These are phyloP conservation scores for Penicillium sp. DNA, from an alignment of 2,329 filamentous ascomycete species.

Conservation along the genomic window DNA sequence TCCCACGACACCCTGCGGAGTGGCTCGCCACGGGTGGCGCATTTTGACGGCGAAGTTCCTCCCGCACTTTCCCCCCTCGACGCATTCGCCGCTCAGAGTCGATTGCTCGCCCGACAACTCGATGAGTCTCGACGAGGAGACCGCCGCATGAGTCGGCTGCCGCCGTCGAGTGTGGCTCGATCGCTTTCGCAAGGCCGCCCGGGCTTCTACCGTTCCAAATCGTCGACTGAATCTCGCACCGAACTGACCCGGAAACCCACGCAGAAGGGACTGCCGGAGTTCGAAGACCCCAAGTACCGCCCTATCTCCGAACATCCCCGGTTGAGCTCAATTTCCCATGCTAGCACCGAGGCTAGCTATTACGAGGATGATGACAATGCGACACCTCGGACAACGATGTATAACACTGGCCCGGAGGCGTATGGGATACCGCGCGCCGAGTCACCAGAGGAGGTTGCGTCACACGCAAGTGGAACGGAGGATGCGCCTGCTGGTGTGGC, in stretches of 20 bases:
- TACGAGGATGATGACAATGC: constrained; percentile 39
- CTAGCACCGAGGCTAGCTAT: constrained; percentile 27
- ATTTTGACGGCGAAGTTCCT: constrained; percentile 72
- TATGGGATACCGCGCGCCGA: constrained; percentile 32
- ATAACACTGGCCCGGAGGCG: constrained; percentile 13
- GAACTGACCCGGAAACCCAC: constrained; percentile 40
- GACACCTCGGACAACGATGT: constrained; percentile 25
- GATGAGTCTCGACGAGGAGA: constrained; percentile 73
- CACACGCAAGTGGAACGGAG: constrained; percentile 14
- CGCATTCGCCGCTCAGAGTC: constrained; percentile 89
- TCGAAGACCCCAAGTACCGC: constrained; percentile 51
- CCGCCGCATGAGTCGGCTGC: constrained; percentile 78
- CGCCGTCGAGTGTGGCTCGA: constrained; percentile 77
- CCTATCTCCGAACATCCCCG: constrained; percentile 73
- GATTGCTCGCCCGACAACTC: constrained; percentile 80
- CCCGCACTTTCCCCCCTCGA: constrained; percentile 92
- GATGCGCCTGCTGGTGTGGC: constrained; percentile 20
- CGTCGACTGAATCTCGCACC: constrained; percentile 52
- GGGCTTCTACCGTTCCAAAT: constrained; percentile 76
- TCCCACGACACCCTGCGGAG: constrained; percentile 55
- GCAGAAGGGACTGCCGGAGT: constrained; percentile 35
- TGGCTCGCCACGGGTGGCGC: constrained; percentile 68
- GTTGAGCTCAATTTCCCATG: constrained; percentile 60
- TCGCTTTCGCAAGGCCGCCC: constrained; percentile 75
- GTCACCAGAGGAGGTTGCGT: constrained; percentile 33